Evolutionary conservation across 345 rosid genomes (phyloP), one percentile per base, ranked within the genome.

Genomic region (Citrus australasica): DNA sequence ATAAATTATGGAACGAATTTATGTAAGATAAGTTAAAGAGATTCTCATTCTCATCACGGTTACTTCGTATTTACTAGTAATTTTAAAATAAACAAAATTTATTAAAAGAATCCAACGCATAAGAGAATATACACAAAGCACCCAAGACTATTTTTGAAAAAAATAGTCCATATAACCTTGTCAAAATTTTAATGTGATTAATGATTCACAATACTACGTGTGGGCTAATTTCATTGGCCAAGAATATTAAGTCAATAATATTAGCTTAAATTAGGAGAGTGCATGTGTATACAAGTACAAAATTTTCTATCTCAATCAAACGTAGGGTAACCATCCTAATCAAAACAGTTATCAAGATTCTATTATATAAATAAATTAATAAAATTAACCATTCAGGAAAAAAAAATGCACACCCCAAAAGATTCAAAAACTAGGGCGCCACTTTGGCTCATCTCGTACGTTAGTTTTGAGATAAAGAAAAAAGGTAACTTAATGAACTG

Each of bases 211-310:
- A 16, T 7, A 1, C 32, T 35, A 25, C 24, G 30, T 72, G 81
- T 78, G 86, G 70, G 11, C 22, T 42, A 35, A 46, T 66, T 77
- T 64, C 27, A 77, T 73, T 74, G 79, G 77, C 30, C 19, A 77
- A 67, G 79, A 58, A 19, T 59, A 4, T 35, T 0, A 75, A 66
- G 75, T 76, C 79, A 71, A 59, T 42, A 17, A 55, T 65, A 22
- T 65, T 38, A 55, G 66, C 28, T 22, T 21, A n/a, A 24, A 55
- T 27, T 63, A 48, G 25, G 7, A 40, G 37, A 28, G n/a, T 74
- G 28, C 69, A 74, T 62, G 38, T 62, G 27, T 19, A 17, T 0
- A 74, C 69, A 74, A 30, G 77, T 17, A 40, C 17, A 9, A 4
- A 30, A n/a, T 33, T 25, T 73, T 2, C 13, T 3, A 13, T 46